Percentiles rank a stretch among this genome's conserved stretches.
Evolutionary conservation across 306 rosid species (phyloP).

Genomic region (Vigna trinervia): DNA sequence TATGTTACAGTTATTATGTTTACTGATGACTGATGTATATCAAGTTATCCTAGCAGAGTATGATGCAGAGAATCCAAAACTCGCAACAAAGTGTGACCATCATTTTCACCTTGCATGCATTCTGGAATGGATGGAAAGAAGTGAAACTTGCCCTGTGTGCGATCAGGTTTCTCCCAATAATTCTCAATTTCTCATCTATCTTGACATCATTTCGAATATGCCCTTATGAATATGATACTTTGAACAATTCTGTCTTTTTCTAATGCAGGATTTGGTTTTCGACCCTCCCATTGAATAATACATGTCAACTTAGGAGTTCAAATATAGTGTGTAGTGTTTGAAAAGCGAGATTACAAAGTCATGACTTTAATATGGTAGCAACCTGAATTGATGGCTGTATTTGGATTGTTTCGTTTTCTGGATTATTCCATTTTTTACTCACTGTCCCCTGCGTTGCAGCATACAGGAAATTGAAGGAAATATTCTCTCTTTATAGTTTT

Average conservation of each 20-base stretch:
- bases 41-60: slow-evolving; percentile 66
- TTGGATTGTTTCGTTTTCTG: slow-evolving; percentile 35
- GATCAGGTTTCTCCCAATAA: slow-evolving; percentile 68
- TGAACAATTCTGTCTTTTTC: slow-evolving; percentile 2
- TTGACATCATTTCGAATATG: slow-evolving; percentile 5
- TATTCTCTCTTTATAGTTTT: slow-evolving; percentile 18
- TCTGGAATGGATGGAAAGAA: slow-evolving; percentile 99
- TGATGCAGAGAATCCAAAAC: slow-evolving; percentile 81
- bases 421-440: slow-evolving; percentile 50
- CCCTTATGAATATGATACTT: neutral
- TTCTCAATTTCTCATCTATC: slow-evolving; percentile 11
- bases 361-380: slow-evolving; percentile 39
- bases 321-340: slow-evolving; percentile 44
- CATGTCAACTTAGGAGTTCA: slow-evolving; percentile 27
- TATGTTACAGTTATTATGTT: slow-evolving; percentile 32
- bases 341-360: slow-evolving; percentile 48
- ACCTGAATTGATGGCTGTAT: slow-evolving; percentile 33
- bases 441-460: slow-evolving; percentile 12
- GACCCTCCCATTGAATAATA: slow-evolving; percentile 74
- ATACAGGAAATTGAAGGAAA: slow-evolving; percentile 33
- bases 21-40: slow-evolving; percentile 27
- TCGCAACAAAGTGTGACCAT: slow-evolving; percentile 78
- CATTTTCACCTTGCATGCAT: slow-evolving; percentile 97
- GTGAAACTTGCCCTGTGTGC: slow-evolving; percentile 88
- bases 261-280: slow-evolving; percentile 79